phyloP scores from a whole-genome alignment of 2,329 filamentous ascomycete genomes.

The Colletotrichum filicis region DNA sequence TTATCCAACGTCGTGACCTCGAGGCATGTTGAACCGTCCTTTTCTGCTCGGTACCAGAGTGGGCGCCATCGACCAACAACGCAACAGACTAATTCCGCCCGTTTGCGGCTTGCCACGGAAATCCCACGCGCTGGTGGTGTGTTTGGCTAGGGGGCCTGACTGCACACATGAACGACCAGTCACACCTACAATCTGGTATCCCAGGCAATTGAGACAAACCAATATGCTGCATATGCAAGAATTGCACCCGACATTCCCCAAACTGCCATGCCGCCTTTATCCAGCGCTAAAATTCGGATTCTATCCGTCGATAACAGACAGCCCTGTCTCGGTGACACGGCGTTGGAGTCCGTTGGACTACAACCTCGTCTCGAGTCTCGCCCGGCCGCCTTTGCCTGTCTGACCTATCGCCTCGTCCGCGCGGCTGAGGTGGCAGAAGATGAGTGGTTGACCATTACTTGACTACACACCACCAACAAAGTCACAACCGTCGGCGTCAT shows the following conservation, averaged over 20 bases:
- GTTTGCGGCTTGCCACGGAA: too few relatives aligned
- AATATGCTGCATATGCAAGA: constrained; percentile 23
- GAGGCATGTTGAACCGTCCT: neutral
- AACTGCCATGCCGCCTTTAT: constrained; percentile 13
- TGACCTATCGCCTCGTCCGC: constrained; percentile 2
- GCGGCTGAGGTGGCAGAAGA: constrained; percentile 24
- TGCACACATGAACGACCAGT: neutral
- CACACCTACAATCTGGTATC: neutral
- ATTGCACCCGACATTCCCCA: constrained; percentile 32
- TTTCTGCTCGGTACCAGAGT: neutral
- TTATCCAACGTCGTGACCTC: neutral
- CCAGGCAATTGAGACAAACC: neutral
- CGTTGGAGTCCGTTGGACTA: constrained; percentile 1
- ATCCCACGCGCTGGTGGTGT: neutral
- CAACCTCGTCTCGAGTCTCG: neutral
- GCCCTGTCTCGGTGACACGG: constrained; percentile 12
- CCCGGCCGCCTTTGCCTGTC: neutral
- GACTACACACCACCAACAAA: neutral
- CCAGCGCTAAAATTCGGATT: constrained; percentile 24
- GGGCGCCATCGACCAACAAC: too few relatives aligned
- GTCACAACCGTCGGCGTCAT: constrained; percentile 15
- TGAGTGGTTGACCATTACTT: constrained; percentile 19
- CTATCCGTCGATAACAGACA: constrained; percentile 8
- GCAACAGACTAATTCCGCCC: too few relatives aligned
- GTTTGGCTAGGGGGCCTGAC: constrained; percentile 12